A percentile compares a stretch with the other conserved stretches of the same genome.
Conservation (phyloP, 1,284 basidiomycete genomes). For the Rhizoctonia solani region DNA sequence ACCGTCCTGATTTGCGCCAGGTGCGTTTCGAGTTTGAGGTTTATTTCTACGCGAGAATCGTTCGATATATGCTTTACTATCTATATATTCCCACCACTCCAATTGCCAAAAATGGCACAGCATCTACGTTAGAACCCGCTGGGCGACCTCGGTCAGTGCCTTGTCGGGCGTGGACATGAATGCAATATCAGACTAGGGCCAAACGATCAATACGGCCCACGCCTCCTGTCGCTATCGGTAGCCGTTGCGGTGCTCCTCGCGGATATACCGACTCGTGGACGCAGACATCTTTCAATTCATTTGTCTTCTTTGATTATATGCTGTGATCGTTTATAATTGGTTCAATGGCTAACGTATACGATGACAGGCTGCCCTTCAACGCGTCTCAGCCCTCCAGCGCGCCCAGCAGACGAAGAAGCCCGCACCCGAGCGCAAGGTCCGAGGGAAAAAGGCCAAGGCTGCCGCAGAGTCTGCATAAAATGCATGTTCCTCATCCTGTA, state of each 20-base stretch:
- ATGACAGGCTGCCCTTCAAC: conserved; percentile 74
- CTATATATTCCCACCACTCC: conserved; percentile 38
- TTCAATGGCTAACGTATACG: conserved; percentile 17
- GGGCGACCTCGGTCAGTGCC: conserved; percentile 56
- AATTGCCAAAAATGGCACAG: conserved; percentile 43
- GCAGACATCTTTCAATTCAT: conserved; percentile 53
- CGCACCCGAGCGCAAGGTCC: conserved; percentile 68
- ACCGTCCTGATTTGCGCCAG: conserved; percentile 79
- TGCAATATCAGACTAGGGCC: conserved; percentile 64
- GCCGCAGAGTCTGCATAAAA: too few relatives aligned
- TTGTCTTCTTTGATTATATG: conserved; percentile 36
- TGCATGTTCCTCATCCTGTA: too few relatives aligned
- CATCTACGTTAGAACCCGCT: conserved; percentile 69
- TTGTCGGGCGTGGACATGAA: conserved; percentile 85
- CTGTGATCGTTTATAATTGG: conserved; percentile 21
- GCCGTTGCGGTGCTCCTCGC: conserved; percentile 62
- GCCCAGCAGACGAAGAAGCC: conserved; percentile 72
- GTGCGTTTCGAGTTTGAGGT: conserved; percentile 56
- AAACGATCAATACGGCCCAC: conserved; percentile 64
- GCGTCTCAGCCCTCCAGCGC: conserved; percentile 73
- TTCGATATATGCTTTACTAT: conserved; percentile 31
- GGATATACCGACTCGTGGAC: conserved; percentile 70
- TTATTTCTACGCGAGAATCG: conserved; percentile 7
- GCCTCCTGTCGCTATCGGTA: conserved; percentile 75
- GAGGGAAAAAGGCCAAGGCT: conserved; percentile 64